Conservation (phyloP, 2,329 filamentous ascomycete genomes). For the Penicillium sp. region DNA sequence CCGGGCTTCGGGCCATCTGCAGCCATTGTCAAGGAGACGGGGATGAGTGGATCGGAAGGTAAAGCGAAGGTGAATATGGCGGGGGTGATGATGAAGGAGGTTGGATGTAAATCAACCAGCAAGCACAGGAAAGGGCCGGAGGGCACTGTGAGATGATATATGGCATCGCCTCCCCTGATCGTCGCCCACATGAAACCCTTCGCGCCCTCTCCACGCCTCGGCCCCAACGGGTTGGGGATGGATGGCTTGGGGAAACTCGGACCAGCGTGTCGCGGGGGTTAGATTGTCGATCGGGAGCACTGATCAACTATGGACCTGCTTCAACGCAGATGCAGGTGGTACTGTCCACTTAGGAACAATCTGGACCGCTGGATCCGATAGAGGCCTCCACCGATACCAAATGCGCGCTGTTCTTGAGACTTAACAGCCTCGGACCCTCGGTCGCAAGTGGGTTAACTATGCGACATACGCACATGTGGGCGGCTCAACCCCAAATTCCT, state of each 20-base stretch:
- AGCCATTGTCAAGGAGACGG: constrained; percentile 16
- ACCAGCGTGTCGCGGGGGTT: neutral
- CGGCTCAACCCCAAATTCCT: neutral
- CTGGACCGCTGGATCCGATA: neutral
- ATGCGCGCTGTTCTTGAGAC: no score
- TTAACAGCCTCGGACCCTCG: neutral
- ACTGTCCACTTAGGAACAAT: neutral
- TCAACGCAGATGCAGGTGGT: neutral
- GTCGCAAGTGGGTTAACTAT: neutral
- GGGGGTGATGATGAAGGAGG: neutral
- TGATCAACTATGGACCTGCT: neutral
- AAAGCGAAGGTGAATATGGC: neutral
- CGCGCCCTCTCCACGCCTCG: neutral
- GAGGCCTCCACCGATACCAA: no score
- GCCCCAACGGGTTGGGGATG: neutral
- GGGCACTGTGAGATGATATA: neutral
- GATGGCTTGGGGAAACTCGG: neutral
- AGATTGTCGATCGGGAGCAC: neutral
- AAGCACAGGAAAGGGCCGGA: neutral
- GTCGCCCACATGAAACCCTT: constrained; percentile 5
- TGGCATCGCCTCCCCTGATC: constrained; percentile 3
- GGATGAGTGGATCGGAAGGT: neutral
- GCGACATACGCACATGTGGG: neutral
- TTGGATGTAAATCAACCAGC: neutral
- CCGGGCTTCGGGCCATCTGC: constrained; percentile 50